Conservation (phyloP, 805 yeast species). For the Ogataea paraovalis region DNA sequence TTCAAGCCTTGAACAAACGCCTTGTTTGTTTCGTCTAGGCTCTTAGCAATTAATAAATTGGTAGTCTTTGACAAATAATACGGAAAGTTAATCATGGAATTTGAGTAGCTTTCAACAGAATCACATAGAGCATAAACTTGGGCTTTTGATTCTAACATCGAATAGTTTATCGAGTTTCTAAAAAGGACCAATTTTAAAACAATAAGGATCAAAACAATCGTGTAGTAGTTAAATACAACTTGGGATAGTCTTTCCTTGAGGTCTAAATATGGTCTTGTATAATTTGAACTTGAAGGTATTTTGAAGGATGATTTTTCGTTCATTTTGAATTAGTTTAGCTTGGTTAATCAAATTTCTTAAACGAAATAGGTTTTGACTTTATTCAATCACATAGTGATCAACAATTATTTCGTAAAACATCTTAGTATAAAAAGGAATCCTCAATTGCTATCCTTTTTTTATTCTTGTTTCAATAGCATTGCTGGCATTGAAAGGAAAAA, state of each 20-base stretch:
- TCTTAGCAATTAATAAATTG: slow-evolving; percentile 44
- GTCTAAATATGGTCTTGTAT: slow-evolving; percentile 39
- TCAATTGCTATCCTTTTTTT: not conserved
- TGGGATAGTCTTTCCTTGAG: slow-evolving; percentile 57
- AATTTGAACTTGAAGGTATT: slow-evolving; percentile 1
- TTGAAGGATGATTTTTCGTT: not conserved
- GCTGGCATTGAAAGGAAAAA: too few species aligned
- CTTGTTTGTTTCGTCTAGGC: slow-evolving; percentile 45
- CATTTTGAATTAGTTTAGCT: too few species aligned
- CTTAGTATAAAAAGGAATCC: too few species aligned
- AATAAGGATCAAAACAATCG: slow-evolving; percentile 52
- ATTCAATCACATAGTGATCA: too few species aligned
- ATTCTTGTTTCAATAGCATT: not conserved
- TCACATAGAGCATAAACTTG: slow-evolving; percentile 44
- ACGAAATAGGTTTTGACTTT: too few species aligned
- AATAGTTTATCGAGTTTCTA: slow-evolving; percentile 38
- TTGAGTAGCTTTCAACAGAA: slow-evolving; percentile 38
- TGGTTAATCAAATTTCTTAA: too few species aligned
- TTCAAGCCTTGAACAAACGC: slow-evolving; percentile 42
- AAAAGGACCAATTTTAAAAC: slow-evolving; percentile 61
- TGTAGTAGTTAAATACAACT: slow-evolving; percentile 60
- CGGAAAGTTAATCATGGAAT: slow-evolving; percentile 43
- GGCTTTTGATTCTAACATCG: slow-evolving; percentile 37
- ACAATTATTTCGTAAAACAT: too few species aligned
- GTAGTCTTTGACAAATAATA: slow-evolving; percentile 52